These are phyloP conservation scores for Penicillium hordei DNA, from an alignment of 2,329 filamentous ascomycete species.

Conservation along the genomic window DNA sequence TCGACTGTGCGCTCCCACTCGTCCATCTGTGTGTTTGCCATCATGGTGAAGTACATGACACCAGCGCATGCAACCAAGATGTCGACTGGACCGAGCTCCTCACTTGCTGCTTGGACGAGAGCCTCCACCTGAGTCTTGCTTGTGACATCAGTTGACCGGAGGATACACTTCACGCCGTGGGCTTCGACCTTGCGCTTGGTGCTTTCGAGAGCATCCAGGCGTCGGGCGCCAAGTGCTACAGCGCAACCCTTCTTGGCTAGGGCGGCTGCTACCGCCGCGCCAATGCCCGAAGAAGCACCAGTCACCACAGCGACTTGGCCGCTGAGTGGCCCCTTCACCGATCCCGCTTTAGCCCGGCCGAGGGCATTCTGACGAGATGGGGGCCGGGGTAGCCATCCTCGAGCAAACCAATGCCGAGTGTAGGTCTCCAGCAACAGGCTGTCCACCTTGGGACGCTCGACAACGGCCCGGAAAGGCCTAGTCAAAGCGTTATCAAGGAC, in stretches of 20 bases:
- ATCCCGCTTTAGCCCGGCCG: constrained; percentile 46
- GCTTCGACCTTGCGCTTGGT: constrained; percentile 62
- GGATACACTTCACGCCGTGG: constrained; percentile 64
- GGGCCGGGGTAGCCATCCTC: constrained; percentile 70
- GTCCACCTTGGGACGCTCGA: constrained; percentile 70
- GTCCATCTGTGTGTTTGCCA: constrained; percentile 70
- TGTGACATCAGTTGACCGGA: constrained; percentile 72
- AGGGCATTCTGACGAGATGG: constrained; percentile 54
- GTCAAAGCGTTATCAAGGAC: constrained; percentile 72
- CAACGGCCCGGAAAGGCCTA: constrained; percentile 55
- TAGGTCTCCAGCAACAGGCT: constrained; percentile 71
- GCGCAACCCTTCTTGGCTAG: constrained; percentile 70
- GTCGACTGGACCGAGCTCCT: constrained; percentile 69
- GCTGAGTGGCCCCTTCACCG: constrained; percentile 59
- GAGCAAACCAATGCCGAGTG: constrained; percentile 74
- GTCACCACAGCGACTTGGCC: constrained; percentile 75
- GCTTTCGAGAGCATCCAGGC: constrained; percentile 65
- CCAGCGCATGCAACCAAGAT: constrained; percentile 78
- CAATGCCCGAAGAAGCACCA: constrained; percentile 76
- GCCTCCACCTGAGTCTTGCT: constrained; percentile 64
- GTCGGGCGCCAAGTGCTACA: constrained; percentile 70
- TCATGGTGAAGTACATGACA: constrained; percentile 88
- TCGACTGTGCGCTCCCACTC: constrained; percentile 82
- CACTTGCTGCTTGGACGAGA: constrained; percentile 59
- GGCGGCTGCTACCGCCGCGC: constrained; percentile 69